Conservation (phyloP, 1,284 basidiomycete species). For the Porogramme epimiltina region DNA sequence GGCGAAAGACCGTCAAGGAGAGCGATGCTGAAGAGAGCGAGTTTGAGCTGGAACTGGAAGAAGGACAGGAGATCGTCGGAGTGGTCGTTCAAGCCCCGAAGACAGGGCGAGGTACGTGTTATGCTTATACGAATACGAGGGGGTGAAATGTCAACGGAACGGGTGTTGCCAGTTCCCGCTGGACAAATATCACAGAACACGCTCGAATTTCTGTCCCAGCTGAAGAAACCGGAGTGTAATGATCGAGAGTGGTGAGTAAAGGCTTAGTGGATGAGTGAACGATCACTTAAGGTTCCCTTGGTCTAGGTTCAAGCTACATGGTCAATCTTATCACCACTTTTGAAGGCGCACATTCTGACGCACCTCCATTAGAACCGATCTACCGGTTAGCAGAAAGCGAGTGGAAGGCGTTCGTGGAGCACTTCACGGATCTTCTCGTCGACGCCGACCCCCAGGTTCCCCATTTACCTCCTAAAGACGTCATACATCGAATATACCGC, state of each 20-base stretch:
- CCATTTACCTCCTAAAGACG: conserved; percentile 82
- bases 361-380: conserved; percentile 62
- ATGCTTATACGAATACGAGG: too few relatives aligned
- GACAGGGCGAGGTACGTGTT: conserved; percentile 66
- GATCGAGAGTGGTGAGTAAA: conserved; percentile 84
- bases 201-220: conserved; percentile 71
- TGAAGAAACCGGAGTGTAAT: conserved; percentile 79
- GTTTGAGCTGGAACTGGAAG: conserved; percentile 51
- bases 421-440: conserved; percentile 64
- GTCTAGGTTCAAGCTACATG: conserved; percentile 67
- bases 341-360: background rate
- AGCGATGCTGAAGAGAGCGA: conserved; percentile 42
- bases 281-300: too few relatives aligned
- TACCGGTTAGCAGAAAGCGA: conserved; percentile 85
- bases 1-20: conserved; percentile 27
- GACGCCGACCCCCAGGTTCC: conserved; percentile 83
- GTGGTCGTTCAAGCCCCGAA: conserved; percentile 75
- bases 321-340: conserved; percentile 38
- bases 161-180: conserved; percentile 70
- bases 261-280: too few relatives aligned
- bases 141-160: too few relatives aligned
- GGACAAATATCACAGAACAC: conserved; percentile 88
- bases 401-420: conserved; percentile 82
- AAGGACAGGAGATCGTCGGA: conserved; percentile 74
- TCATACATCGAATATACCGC: conserved; percentile 83